A percentile compares a stretch with the other conserved stretches of the same genome.
phyloP scores from a whole-genome alignment of 352 stramenopile genomes.

The Phytophthora ramorum region DNA sequence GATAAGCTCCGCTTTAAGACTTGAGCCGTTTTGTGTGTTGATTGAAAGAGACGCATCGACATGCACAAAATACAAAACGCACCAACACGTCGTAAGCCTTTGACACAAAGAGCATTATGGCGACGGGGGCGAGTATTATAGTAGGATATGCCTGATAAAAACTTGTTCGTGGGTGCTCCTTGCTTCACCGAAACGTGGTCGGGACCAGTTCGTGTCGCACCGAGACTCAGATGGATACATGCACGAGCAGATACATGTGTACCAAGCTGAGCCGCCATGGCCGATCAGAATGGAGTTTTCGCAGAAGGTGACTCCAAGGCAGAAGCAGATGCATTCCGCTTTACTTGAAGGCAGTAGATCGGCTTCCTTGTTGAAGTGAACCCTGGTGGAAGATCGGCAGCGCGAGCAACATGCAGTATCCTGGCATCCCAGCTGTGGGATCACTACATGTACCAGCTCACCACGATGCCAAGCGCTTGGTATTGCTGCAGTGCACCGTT shows the following conservation, averaged over 20 bases:
- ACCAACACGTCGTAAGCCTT: no score
- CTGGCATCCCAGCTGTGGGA: background rate
- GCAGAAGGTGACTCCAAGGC: background rate
- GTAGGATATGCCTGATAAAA: no score
- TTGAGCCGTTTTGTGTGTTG: background rate
- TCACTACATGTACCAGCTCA: background rate
- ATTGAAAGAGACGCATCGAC: background rate
- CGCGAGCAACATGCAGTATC: background rate
- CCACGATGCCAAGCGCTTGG: background rate
- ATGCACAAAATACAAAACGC: no score
- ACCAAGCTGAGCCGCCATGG: constrained; percentile 2
- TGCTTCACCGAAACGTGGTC: background rate
- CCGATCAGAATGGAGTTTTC: constrained; percentile 18
- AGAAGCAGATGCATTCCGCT: background rate
- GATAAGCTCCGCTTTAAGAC: background rate
- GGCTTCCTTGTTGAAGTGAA: constrained; percentile 14
- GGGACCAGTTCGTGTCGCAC: background rate
- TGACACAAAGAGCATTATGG: no score
- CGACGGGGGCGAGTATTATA: no score
- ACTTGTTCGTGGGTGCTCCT: background rate
- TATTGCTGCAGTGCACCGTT: background rate
- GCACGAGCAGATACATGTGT: constrained; percentile 2
- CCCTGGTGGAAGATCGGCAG: constrained; percentile 2
- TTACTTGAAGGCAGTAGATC: background rate
- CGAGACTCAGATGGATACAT: constrained; percentile 19